Percentiles rank a stretch among this genome's conserved stretches.
phyloP scores from a whole-genome alignment of 352 stramenopile species.

The Pythium monospermum region DNA sequence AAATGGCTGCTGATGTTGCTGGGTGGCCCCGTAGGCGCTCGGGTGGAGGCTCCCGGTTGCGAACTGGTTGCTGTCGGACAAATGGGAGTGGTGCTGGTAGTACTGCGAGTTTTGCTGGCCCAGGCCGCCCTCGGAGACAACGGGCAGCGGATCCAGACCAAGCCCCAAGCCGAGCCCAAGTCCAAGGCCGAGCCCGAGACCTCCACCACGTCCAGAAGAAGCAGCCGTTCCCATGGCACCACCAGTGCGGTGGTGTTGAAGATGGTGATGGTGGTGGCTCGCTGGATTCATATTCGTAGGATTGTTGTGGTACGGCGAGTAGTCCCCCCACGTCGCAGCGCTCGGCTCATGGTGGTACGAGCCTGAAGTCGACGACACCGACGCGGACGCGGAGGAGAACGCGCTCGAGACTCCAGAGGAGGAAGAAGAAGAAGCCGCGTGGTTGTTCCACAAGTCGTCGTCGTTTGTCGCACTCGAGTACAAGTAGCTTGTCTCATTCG shows the following conservation, averaged over 20 bases:
- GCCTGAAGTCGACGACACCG: no score
- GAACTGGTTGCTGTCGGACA: slow-evolving; percentile 15
- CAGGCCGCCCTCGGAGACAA: background rate
- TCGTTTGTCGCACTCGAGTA: slow-evolving; percentile 12
- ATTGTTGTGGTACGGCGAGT: slow-evolving; percentile 17
- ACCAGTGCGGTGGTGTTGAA: slow-evolving; percentile 3
- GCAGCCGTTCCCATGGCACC: no score
- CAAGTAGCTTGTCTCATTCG: slow-evolving; percentile 17
- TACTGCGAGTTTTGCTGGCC: no score
- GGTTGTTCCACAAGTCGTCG: slow-evolving; percentile 22
- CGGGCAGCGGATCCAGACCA: slow-evolving; percentile 7
- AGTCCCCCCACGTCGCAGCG: slow-evolving; percentile 13
- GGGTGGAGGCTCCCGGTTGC: slow-evolving; percentile 8
- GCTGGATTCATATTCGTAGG: no score
- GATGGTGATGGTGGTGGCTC: no score
- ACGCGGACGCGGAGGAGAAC: slow-evolving; percentile 4
- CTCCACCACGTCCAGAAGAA: no score
- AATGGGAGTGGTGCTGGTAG: slow-evolving; percentile 14
- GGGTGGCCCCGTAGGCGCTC: slow-evolving; percentile 1
- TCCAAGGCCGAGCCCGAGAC: no score
- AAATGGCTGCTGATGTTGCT: slow-evolving; percentile 3
- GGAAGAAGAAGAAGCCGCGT: no score
- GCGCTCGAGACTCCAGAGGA: slow-evolving; percentile 11
- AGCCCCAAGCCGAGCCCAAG: no score
- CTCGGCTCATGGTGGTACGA: slow-evolving; percentile 18